Percentiles rank a stretch among this genome's conserved stretches.
Evolutionary conservation across 257 asterid genomes (phyloP).

Genomic region (Apocynum venetum): DNA sequence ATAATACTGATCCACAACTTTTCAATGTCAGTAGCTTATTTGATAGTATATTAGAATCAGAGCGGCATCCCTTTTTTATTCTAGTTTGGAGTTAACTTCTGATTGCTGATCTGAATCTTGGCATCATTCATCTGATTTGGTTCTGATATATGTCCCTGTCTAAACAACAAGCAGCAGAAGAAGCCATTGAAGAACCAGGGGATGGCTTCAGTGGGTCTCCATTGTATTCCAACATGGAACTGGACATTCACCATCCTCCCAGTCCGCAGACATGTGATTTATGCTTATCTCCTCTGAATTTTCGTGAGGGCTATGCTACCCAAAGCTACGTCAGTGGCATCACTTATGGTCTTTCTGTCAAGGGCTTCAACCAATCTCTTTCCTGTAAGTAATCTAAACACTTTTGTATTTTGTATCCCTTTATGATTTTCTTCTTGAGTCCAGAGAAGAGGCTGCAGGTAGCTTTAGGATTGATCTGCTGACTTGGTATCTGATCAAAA

Average conservation of each 20-base stretch:
- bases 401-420: background rate
- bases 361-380: background rate
- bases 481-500: background rate
- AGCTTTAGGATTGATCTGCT: background rate
- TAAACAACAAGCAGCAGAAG: background rate
- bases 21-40: background rate
- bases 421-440: background rate
- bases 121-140: background rate
- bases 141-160: background rate
- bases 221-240: background rate
- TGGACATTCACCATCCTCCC: background rate
- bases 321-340: background rate
- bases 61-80: background rate
- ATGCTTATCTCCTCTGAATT: background rate
- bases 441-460: background rate
- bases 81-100: background rate
- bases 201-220: background rate
- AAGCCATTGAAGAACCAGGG: background rate
- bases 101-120: background rate
- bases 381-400: background rate
- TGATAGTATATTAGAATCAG: background rate
- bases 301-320: background rate
- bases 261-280: background rate
- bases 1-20: background rate
- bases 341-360: background rate